Percentiles rank a stretch among this genome's conserved stretches.
Evolutionary conservation across 2,329 filamentous ascomycete genomes (phyloP).

Genomic region (Monosporascus sp.): DNA sequence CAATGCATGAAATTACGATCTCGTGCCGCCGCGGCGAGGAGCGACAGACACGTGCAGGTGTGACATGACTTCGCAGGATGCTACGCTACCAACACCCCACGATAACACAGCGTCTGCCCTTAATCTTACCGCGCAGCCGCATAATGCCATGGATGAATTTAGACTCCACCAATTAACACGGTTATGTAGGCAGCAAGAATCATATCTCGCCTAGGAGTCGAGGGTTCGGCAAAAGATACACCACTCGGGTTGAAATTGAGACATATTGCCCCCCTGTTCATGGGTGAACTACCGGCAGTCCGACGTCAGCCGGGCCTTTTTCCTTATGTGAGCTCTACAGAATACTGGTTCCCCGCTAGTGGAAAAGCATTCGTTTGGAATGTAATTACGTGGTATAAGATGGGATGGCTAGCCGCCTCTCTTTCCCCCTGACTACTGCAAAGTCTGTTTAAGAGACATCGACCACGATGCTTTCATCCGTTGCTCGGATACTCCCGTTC

Average conservation of each 20-base stretch:
- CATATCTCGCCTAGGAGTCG: not conserved
- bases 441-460: not conserved
- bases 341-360: no score
- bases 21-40: not conserved
- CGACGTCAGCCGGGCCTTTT: not conserved
- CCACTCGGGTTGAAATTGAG: not conserved
- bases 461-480: slow-evolving; percentile 15
- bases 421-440: not conserved
- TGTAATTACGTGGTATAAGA: not conserved
- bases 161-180: no score
- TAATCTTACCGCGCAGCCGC: not conserved
- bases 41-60: not conserved
- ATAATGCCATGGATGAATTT: not conserved
- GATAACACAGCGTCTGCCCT: not conserved
- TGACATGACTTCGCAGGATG: not conserved
- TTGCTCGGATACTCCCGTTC: slow-evolving; percentile 8
- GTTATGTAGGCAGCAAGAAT: not conserved
- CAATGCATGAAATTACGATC: not conserved
- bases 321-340: not conserved
- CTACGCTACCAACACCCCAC: not conserved
- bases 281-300: not conserved
- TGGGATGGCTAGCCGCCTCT: not conserved
- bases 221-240: not conserved
- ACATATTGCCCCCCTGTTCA: not conserved
- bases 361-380: no score